Evolutionary conservation across 768 basidiomycete species (phyloP), one percentile per base, ranked within the genome.

Genomic region (Lentinula edodes): DNA sequence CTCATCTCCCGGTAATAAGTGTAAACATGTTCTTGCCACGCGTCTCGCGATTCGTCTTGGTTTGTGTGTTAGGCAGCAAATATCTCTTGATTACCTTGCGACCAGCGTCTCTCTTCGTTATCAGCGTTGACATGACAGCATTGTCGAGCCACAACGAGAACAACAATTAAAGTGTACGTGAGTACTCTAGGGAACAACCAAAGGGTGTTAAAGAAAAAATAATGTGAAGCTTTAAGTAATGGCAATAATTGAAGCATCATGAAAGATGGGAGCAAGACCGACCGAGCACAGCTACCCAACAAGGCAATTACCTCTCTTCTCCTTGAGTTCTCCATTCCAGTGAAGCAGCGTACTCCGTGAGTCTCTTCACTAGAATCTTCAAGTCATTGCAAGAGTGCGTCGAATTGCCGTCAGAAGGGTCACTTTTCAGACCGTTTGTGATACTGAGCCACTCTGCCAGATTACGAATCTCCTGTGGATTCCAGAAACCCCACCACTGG

Each of bases 401-500:
- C 0, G 76, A 69, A 12, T 60, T 63, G 16, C 65, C 69, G 36
- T 69, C 68, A 52, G 15, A 23, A 58, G 28, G 38, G 38, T 57
- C 53, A 10, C 55, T 55, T 2, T 63, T 48, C 6, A 65, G 50
- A 34, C 42, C 50, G 28, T 64, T 61, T 43, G 15, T 83, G 66
- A 78, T 74, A 45, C 77, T 74, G 36, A 90, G 73, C 88, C 88
- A 92, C 55, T 85, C 79, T 2, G 84, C 83, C 20, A 91, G 71
- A 68, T 83, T 86, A 56, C 72, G 68, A 61, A 93, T 85, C 62
- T 91, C 89, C 41, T 74, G 74, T 0, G 85, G 83, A 8, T 88
- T 78, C 75, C 79, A 82, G 72, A 92, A 86, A 12, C 80, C 88
- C 88, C 90, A 91, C 91, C 91, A 93, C n/a, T 74, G 70, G 5